phyloP scores from a whole-genome alignment of 2,329 filamentous ascomycete species.

The Verticillium isaacii region DNA sequence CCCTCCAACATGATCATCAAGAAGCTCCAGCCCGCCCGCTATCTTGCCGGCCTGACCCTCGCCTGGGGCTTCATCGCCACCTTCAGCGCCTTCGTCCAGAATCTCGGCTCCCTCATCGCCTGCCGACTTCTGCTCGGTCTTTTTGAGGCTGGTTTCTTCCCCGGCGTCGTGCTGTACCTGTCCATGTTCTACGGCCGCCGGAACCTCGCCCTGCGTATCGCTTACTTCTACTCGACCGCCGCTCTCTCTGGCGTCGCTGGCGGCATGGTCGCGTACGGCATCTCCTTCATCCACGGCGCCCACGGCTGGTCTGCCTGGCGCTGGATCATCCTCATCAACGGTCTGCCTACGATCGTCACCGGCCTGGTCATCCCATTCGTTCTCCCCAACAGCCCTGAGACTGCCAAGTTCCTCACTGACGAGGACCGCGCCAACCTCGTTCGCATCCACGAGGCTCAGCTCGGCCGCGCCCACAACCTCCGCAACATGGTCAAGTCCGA shows the following conservation, averaged over 20 bases:
- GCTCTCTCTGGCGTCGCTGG: conserved; percentile 60
- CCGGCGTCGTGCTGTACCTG: conserved; percentile 53
- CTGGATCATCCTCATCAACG: conserved; percentile 59
- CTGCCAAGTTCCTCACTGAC: conserved; percentile 40
- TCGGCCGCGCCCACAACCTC: conserved; percentile 18
- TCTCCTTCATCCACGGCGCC: conserved; percentile 58
- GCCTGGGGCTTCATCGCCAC: conserved; percentile 51
- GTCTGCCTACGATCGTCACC: conserved; percentile 50
- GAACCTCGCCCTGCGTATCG: conserved; percentile 57
- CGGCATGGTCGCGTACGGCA: conserved; percentile 60
- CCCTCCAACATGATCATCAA: conserved; percentile 35
- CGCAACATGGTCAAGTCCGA: conserved; percentile 39
- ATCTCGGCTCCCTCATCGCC: conserved; percentile 48
- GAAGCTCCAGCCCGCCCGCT: conserved; percentile 36
- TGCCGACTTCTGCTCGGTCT: conserved; percentile 54
- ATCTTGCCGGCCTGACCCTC: conserved; percentile 24
- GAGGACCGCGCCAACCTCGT: conserved; percentile 46
- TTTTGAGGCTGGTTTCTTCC: conserved; percentile 57
- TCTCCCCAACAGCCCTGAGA: conserved; percentile 54
- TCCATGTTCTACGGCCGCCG: conserved; percentile 61
- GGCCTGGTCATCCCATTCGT: conserved; percentile 51
- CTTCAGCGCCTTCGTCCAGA: conserved; percentile 52
- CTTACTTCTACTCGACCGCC: conserved; percentile 57
- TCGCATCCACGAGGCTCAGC: conserved; percentile 42
- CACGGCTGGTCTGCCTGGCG: conserved; percentile 57